Evolutionary conservation across 306 rosid genomes (phyloP).

Genomic region (Notholithocarpus densiflorus): DNA sequence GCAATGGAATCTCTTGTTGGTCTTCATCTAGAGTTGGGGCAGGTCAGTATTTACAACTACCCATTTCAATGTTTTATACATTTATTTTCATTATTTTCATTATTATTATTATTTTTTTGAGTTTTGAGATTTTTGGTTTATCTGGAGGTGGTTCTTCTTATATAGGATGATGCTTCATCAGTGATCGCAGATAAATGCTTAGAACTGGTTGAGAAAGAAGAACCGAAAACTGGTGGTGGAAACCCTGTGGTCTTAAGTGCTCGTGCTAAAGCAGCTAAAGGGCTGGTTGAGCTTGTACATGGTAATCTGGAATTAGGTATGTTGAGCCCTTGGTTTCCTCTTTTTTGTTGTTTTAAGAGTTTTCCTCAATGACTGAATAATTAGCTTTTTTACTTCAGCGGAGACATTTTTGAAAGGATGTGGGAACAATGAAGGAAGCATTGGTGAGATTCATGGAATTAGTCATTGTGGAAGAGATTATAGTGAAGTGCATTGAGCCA

Average conservation of each 20-base stretch:
- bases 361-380: not conserved
- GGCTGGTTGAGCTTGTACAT: conserved; percentile 70
- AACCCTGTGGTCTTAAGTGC: conserved; percentile 31
- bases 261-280: conserved; percentile 71
- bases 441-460: conserved; percentile 47
- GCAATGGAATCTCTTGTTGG: conserved; percentile 88
- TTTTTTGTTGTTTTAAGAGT: not conserved
- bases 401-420: conserved; percentile 49
- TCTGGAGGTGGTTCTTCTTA: conserved; percentile 26
- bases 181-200: conserved; percentile 75
- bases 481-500: too few species aligned
- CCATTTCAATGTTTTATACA: not conserved
- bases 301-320: conserved; percentile 64
- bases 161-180: conserved; percentile 78
- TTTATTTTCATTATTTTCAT: not conserved
- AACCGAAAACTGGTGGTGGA: conserved; percentile 19
- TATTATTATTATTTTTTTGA: not conserved
- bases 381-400: conserved; percentile 49
- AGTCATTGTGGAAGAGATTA: too few species aligned
- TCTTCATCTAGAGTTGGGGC: conserved; percentile 62
- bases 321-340: conserved; percentile 8
- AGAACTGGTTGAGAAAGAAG: conserved; percentile 39
- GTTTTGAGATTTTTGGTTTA: conserved; percentile 14
- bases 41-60: conserved; percentile 42
- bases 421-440: conserved; percentile 19